Evolutionary conservation across 208 protist species (phyloP), one percentile per base, ranked within the genome.

Genomic region (Leishmania major): DNA sequence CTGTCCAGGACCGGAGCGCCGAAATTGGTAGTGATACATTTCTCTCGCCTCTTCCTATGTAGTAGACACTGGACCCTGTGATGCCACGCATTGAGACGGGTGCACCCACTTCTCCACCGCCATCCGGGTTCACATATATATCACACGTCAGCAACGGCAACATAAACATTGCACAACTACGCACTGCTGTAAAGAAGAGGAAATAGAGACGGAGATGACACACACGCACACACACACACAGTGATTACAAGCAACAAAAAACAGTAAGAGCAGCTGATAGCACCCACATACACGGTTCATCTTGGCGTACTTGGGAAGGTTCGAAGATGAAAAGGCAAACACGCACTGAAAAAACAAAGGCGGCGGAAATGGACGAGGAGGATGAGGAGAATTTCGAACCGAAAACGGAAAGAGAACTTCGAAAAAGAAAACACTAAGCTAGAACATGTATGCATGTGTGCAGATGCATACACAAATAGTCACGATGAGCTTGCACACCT

Each of bases 251-350:
- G 7, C 28, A 64, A 64, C 19, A 28, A 31, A 3, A 64, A 64
- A 40, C 28, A 53, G 19, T 37, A 80, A 37, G 70, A 70, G 53
- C 19, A 49, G 77, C 40, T 59, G 40, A 66, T 43, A 80, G 43
- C 57, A 28, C 40, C 17, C 35, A 43, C 60, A 19, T 55, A 28
- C n/a, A 43, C 8, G 66, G 43, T 59, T 31, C 62, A 13, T 43
- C 62, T 31, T 69, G 15, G 31, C 8, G 31, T 69, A 15, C 40
- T 11, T 28, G 69, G 11, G 40, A 73, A 73, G 22, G 17, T 7
- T 43, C 28, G 40, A 73, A 7, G 40, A 28, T 19, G 25, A 31
- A 49, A 49, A 49, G 45, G 45, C 45, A 49, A 49, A 49, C 45
- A 49, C 45, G 45, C 45, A 49, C 45, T 11, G 8, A 51, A 35